Percentiles rank a stretch among this genome's conserved stretches.
Evolutionary conservation across 2,329 filamentous ascomycete genomes (phyloP).

Genomic region (Aspergillus arachidicola): DNA sequence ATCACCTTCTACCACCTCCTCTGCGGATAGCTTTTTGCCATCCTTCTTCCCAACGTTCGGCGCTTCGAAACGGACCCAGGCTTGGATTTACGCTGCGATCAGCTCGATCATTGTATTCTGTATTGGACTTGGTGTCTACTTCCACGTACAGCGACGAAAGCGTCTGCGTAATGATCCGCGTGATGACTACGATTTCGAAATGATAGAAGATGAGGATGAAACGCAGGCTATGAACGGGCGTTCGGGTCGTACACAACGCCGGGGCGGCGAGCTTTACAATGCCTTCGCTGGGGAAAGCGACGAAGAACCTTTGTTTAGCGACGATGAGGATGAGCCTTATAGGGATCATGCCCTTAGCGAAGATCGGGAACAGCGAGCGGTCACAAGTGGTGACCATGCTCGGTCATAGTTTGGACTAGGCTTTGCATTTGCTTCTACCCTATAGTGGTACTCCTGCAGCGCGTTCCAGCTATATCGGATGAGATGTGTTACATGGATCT

Average conservation of each 20-base stretch:
- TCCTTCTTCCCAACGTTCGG: slow-evolving; percentile 90
- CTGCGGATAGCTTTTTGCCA: slow-evolving; percentile 66
- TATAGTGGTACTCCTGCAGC: neutral
- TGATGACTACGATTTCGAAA: slow-evolving; percentile 91
- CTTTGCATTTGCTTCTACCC: neutral
- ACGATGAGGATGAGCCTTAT: slow-evolving; percentile 44
- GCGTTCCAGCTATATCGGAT: neutral
- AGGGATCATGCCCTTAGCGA: slow-evolving; percentile 32
- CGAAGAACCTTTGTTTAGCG: slow-evolving; percentile 61
- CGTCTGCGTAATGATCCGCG: slow-evolving; percentile 73
- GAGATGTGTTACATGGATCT: neutral
- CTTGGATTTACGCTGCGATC: slow-evolving; percentile 90
- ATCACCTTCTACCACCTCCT: slow-evolving; percentile 36
- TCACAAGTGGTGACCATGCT: slow-evolving; percentile 17
- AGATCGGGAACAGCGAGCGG: slow-evolving; percentile 20
- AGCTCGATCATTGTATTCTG: slow-evolving; percentile 87
- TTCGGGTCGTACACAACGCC: slow-evolving; percentile 56
- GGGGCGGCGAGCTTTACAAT: slow-evolving; percentile 90
- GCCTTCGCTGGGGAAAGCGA: slow-evolving; percentile 94
- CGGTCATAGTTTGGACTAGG: neutral
- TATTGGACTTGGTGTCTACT: slow-evolving; percentile 74
- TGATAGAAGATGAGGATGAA: slow-evolving; percentile 79
- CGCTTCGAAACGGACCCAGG: slow-evolving; percentile 80
- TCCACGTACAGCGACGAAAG: slow-evolving; percentile 77
- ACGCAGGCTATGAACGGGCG: slow-evolving; percentile 46